Evolutionary conservation across 805 yeast genomes (phyloP), one percentile per base, ranked within the genome.

Genomic region (Cyberlindnera nakhonratchasimensis): DNA sequence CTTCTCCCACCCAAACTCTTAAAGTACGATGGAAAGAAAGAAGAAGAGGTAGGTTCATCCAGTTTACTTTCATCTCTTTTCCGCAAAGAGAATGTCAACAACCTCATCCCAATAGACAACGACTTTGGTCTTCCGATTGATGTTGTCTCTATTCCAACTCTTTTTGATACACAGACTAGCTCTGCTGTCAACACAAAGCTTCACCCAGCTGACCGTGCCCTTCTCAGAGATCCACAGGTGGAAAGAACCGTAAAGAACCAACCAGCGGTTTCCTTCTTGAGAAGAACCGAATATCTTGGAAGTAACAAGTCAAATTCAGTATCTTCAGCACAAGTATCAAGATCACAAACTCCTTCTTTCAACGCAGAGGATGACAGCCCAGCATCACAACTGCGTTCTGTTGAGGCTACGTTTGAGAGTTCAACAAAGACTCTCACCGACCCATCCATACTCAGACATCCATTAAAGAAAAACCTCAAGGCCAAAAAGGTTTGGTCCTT

Each of bases 241-340:
- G 71, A 62, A 28, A 59, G 57, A 40, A 38, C 57, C 6, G 56
- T 58, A 6, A 66, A 61, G 52, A 59, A 61, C 13, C 71, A 67
- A 38, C 66, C 72, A 17, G 67, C 68, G 33, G 72, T 86, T 12
- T 74, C 86, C n/a, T 90, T 91, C 65, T 72, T 91, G 60, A 81
- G 97, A 68, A 80, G 98, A 67, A 91, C 99, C 0, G 98, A 93
- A 60, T 91, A 91, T 61, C 84, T 88, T 26, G 55, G 51, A 2
- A 47, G 55, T 14, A 39, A 16, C 2, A 43, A 43, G 28, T 16
- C 24, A 20, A 17, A n/a, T 20, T 16, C 14, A 2, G 24, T 21
- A 7, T 19, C 34, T 3, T 37, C 40, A 4, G 18, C 22, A 4
- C 49, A 30, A 22, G 43, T 29, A 14, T 45, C 57, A 6, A 48